Percentiles rank a stretch among this genome's conserved stretches.
These are phyloP conservation scores for Casuarina cunninghamiana DNA, from an alignment of 306 rosid genomes.

Conservation along the genomic window DNA sequence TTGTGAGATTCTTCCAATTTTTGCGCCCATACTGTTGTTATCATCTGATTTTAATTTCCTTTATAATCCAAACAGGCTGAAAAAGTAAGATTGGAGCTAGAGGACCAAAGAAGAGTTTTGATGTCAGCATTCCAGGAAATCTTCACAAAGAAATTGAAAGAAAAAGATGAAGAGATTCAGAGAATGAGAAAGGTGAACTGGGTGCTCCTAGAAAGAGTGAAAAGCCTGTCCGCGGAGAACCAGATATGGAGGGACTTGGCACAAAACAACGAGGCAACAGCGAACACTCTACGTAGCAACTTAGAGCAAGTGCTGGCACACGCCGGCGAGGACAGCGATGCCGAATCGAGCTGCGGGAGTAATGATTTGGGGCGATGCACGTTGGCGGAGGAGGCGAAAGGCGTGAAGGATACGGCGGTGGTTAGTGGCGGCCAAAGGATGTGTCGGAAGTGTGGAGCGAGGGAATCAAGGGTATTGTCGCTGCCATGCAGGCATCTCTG, in stretches of 20 bases:
- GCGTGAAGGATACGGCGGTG: neutral
- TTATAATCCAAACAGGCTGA: slow-evolving; percentile 50
- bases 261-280: slow-evolving; percentile 73
- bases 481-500: slow-evolving; percentile 94
- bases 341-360: slow-evolving; percentile 77
- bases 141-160: slow-evolving; percentile 55
- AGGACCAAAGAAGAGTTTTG: slow-evolving; percentile 59
- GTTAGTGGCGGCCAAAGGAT: slow-evolving; percentile 21
- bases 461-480: slow-evolving; percentile 71
- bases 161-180: slow-evolving; percentile 82
- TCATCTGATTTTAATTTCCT: neutral
- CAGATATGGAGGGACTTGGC: slow-evolving; percentile 83
- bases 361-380: slow-evolving; percentile 7
- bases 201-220: slow-evolving; percentile 68
- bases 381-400: neutral
- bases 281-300: slow-evolving; percentile 61
- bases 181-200: slow-evolving; percentile 66
- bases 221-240: slow-evolving; percentile 57
- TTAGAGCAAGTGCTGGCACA: slow-evolving; percentile 64
- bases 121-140: slow-evolving; percentile 48
- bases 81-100: slow-evolving; percentile 59
- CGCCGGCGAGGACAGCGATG: slow-evolving; percentile 48
- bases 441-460: slow-evolving; percentile 65
- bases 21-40: neutral
- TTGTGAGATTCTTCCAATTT: neutral